Conservation (phyloP, 2,329 filamentous ascomycete genomes). For the Huntiella abstrusa region DNA sequence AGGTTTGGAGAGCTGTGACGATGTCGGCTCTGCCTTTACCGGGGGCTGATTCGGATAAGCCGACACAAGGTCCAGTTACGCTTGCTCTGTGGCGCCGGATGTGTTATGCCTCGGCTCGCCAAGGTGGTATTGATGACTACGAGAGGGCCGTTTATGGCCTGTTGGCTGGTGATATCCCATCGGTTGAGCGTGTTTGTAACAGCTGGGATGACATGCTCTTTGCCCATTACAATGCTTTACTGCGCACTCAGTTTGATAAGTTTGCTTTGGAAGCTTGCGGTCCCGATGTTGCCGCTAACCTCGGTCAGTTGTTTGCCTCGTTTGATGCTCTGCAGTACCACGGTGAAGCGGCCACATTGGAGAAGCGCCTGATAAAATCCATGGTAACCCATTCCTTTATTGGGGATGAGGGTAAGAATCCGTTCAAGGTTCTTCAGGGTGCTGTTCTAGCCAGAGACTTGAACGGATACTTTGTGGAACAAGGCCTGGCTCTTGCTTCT, state of each 20-base stretch:
- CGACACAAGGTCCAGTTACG: slow-evolving; percentile 24
- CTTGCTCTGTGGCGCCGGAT: slow-evolving; percentile 57
- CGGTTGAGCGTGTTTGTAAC: slow-evolving; percentile 56
- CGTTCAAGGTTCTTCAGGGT: slow-evolving; percentile 59
- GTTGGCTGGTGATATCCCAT: slow-evolving; percentile 65
- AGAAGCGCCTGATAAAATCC: slow-evolving; percentile 38
- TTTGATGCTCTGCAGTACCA: slow-evolving; percentile 48
- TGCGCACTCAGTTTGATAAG: slow-evolving; percentile 61
- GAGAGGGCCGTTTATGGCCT: slow-evolving; percentile 83
- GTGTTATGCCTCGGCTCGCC: slow-evolving; percentile 52
- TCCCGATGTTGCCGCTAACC: slow-evolving; percentile 30
- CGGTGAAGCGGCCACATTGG: slow-evolving; percentile 32
- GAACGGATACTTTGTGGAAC: slow-evolving; percentile 36
- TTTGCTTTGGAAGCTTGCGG: slow-evolving; percentile 42
- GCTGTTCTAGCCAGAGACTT: slow-evolving; percentile 50
- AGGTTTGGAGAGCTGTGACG: slow-evolving; percentile 74
- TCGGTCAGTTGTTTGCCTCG: slow-evolving; percentile 39
- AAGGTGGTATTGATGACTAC: slow-evolving; percentile 52
- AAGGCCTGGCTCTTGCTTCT: slow-evolving; percentile 31
- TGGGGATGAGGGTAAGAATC: slow-evolving; percentile 38
- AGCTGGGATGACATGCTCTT: slow-evolving; percentile 80
- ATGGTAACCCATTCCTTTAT: slow-evolving; percentile 39
- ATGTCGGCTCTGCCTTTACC: slow-evolving; percentile 54
- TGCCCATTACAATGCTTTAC: slow-evolving; percentile 67
- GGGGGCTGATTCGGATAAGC: slow-evolving; percentile 21